Evolutionary conservation across 306 rosid species (phyloP).

Genomic region (Prunus padus): DNA sequence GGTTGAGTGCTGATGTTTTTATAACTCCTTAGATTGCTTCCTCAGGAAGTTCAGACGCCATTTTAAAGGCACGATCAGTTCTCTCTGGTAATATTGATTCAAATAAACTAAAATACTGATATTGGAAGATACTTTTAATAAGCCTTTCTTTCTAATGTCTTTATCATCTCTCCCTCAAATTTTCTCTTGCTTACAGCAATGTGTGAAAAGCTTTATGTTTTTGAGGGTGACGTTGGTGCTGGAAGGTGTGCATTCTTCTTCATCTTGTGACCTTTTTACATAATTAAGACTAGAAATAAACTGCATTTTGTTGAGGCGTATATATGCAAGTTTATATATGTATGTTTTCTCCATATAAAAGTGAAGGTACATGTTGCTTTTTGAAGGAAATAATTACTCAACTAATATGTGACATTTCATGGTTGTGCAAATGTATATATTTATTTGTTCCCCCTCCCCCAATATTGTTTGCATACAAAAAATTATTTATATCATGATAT

Average conservation of each 20-base stretch:
- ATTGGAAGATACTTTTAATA: slow-evolving; percentile 6
- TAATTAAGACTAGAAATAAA: neutral
- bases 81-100: slow-evolving; percentile 57
- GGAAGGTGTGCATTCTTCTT: slow-evolving; percentile 65
- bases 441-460: neutral
- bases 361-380: neutral
- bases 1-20: slow-evolving; percentile 26
- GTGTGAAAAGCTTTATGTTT: slow-evolving; percentile 77
- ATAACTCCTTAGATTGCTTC: slow-evolving; percentile 53
- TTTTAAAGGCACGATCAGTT: slow-evolving; percentile 65
- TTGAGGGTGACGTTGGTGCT: slow-evolving; percentile 87
- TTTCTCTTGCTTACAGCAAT: slow-evolving; percentile 63
- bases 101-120: slow-evolving; percentile 12
- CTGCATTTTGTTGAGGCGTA: neutral
- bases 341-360: slow-evolving; percentile 1
- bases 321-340: neutral
- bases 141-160: slow-evolving; percentile 14
- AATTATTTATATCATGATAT: neutral
- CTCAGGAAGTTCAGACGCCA: slow-evolving; percentile 73
- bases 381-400: neutral
- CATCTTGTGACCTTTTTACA: slow-evolving; percentile 23
- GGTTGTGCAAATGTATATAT: neutral
- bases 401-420: neutral
- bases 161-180: slow-evolving; percentile 12
- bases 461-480: neutral